These are phyloP conservation scores for Solanum pinnatisectum DNA, from an alignment of 257 asterid genomes.

Conservation along the genomic window DNA sequence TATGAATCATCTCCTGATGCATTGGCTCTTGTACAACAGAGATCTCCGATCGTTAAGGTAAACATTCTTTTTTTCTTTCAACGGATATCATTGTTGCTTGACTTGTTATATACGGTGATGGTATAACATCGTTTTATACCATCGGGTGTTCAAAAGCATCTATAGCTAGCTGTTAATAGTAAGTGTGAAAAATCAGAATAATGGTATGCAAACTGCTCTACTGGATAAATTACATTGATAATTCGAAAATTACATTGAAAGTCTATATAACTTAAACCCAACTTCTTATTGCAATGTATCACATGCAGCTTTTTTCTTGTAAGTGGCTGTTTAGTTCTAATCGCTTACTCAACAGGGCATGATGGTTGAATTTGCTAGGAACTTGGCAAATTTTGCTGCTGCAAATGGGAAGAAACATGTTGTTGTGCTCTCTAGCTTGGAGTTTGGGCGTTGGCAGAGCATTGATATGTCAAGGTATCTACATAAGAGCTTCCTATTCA, in stretches of 20 bases:
- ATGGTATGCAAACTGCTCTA: background rate
- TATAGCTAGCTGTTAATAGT: background rate
- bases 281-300: background rate
- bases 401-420: slow-evolving; percentile 62
- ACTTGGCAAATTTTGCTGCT: slow-evolving; percentile 69
- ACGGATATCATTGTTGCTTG: background rate
- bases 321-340: background rate
- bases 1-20: slow-evolving; percentile 48
- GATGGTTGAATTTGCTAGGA: slow-evolving; percentile 78
- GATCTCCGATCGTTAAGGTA: slow-evolving; percentile 93
- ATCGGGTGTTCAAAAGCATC: background rate
- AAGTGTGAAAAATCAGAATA: background rate
- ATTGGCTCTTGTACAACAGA: slow-evolving; percentile 75
- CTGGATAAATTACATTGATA: background rate
- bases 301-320: background rate
- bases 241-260: background rate
- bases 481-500: background rate
- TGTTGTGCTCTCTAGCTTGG: slow-evolving; percentile 83
- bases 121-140: background rate
- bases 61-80: background rate
- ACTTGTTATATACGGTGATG: background rate
- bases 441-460: slow-evolving; percentile 71
- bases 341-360: slow-evolving; percentile 61
- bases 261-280: background rate
- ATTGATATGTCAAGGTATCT: slow-evolving; percentile 77